A percentile compares a stretch with the other conserved stretches of the same genome.
These are phyloP conservation scores for Capsicum rhomboideum DNA, from an alignment of 257 asterid genomes.

Conservation along the genomic window DNA sequence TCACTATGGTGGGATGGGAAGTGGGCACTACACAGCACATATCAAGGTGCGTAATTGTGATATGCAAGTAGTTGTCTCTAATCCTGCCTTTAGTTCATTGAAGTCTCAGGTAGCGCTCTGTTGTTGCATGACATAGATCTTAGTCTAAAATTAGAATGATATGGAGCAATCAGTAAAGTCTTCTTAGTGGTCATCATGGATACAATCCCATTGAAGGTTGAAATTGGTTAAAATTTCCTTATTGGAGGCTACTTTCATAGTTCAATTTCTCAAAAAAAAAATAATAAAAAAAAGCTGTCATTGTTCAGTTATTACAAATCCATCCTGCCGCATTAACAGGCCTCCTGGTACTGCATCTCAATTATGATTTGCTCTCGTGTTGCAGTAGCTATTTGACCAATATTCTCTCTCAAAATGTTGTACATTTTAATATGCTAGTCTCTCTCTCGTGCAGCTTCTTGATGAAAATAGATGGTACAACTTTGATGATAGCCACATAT, in stretches of 20 bases:
- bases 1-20: constrained; percentile 99
- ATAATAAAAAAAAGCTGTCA: not conserved
- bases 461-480: constrained; percentile 96
- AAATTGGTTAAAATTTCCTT: not conserved
- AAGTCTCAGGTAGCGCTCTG: not conserved
- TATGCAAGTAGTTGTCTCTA: not conserved
- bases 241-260: not conserved
- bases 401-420: not conserved
- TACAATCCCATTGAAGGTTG: not conserved
- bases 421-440: not conserved
- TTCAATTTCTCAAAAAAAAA: not conserved
- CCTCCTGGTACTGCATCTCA: not conserved
- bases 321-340: not conserved
- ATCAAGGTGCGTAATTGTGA: constrained; percentile 56
- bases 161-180: not conserved
- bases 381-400: not conserved
- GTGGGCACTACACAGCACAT: constrained; percentile 96
- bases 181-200: not conserved
- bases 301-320: not conserved
- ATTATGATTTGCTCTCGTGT: not conserved
- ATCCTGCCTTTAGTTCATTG: not conserved
- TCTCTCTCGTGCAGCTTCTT: constrained; percentile 51
- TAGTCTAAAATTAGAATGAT: not conserved
- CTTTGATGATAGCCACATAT: constrained; percentile 87
- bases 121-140: not conserved